Evolutionary conservation across 805 yeast species (phyloP).

Genomic region (Lipomyces starkeyi): DNA sequence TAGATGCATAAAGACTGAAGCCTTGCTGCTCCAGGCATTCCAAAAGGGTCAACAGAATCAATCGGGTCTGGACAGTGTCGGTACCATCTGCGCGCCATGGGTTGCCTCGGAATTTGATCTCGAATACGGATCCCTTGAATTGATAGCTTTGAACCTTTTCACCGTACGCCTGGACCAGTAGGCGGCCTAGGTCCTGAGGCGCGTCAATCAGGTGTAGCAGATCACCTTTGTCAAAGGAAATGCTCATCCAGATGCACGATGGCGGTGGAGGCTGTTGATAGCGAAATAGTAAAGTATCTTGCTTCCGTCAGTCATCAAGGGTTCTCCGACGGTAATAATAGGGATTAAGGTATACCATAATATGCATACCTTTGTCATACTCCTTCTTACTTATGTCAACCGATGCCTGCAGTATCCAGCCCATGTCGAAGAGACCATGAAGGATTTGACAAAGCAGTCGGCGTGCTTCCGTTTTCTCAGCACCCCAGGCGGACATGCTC

Average conservation of each 20-base stretch:
- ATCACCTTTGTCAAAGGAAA: not conserved
- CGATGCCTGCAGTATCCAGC: constrained; percentile 2
- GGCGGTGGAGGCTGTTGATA: constrained; percentile 4
- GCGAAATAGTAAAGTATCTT: constrained; percentile 5
- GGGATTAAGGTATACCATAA: not conserved
- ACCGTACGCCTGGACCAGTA: constrained; percentile 7
- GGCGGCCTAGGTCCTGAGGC: not conserved
- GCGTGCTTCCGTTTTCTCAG: not conserved
- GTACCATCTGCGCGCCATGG: not conserved
- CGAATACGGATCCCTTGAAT: not conserved
- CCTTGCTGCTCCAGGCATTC: constrained; percentile 7
- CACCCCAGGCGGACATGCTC: not conserved
- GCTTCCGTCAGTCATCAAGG: not conserved
- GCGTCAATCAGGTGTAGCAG: not conserved
- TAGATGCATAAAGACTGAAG: constrained; percentile 5
- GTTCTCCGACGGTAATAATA: not conserved
- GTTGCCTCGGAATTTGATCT: constrained; percentile 5
- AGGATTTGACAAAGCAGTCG: constrained; percentile 3
- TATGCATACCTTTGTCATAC: constrained; percentile 1
- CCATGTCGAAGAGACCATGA: constrained; percentile 1
- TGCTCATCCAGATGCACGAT: constrained; percentile 7
- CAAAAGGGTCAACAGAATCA: constrained; percentile 3
- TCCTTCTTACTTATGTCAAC: constrained; percentile 11
- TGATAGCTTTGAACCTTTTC: not conserved
- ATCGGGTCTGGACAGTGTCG: not conserved